These are phyloP conservation scores for Paulownia fortunei DNA, from an alignment of 257 asterid genomes.

Conservation along the genomic window DNA sequence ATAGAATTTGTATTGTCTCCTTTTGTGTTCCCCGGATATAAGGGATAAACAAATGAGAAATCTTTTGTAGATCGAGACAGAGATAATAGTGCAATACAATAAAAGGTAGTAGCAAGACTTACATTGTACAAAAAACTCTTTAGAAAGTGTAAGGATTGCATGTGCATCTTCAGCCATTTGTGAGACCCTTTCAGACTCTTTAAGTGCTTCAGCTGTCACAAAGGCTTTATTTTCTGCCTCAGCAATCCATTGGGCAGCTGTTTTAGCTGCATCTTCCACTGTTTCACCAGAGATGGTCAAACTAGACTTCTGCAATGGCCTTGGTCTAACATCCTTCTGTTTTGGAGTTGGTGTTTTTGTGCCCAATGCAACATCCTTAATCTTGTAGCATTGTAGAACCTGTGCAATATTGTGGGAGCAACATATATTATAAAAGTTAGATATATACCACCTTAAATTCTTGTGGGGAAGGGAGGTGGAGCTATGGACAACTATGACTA, in stretches of 20 bases:
- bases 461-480: no score
- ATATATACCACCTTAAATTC: background rate
- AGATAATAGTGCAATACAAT: background rate
- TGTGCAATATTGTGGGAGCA: conserved; percentile 22
- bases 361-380: conserved; percentile 38
- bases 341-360: conserved; percentile 33
- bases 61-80: no score
- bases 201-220: conserved; percentile 43
- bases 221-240: conserved; percentile 51
- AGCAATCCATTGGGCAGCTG: conserved; percentile 43
- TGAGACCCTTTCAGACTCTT: conserved; percentile 43
- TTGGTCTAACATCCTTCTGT: conserved; percentile 26
- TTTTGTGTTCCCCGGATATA: no score
- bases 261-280: conserved; percentile 37
- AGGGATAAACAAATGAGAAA: no score
- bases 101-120: conserved; percentile 19
- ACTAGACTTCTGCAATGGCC: conserved; percentile 28
- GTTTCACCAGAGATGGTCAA: conserved; percentile 22
- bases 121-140: conserved; percentile 43
- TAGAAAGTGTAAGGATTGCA: conserved; percentile 26
- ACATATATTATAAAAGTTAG: background rate
- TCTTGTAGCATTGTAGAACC: conserved; percentile 41
- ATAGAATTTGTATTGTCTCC: no score
- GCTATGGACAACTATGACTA: background rate
- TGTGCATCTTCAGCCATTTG: conserved; percentile 48